phyloP scores from a whole-genome alignment of 192 early-diverging fungal genomes.

The Thamnidium elegans region DNA sequence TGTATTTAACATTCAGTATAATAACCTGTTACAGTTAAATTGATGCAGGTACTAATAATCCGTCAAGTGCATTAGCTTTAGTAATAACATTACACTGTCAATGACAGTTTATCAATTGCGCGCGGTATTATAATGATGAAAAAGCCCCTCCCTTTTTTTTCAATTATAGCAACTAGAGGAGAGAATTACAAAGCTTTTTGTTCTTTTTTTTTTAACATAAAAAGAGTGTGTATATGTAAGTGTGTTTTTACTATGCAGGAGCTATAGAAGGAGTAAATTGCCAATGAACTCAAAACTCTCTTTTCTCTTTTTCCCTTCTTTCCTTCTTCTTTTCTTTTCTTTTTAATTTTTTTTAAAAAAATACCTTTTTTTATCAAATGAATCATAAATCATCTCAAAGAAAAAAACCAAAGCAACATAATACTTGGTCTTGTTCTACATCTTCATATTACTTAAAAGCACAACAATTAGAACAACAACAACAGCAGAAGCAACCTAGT shows the following conservation, averaged over 20 bases:
- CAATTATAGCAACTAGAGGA: background rate
- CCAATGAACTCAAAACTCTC: constrained; percentile 3
- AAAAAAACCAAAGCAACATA: too few relatives aligned
- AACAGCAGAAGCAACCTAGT: too few relatives aligned
- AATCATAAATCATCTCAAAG: background rate
- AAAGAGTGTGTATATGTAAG: too few relatives aligned
- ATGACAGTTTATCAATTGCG: background rate
- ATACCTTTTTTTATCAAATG: background rate
- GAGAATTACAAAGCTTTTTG: background rate
- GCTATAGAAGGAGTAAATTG: constrained; percentile 8
- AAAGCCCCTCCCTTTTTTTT: background rate
- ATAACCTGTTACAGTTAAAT: too few relatives aligned
- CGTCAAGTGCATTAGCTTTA: too few relatives aligned
- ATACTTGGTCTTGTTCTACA: too few relatives aligned
- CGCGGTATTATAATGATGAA: background rate
- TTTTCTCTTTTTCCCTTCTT: constrained; percentile 3
- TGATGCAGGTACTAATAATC: too few relatives aligned
- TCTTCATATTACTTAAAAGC: too few relatives aligned
- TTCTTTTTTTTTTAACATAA: background rate
- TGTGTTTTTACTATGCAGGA: constrained; percentile 9
- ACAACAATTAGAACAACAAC: too few relatives aligned
- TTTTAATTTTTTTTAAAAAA: background rate
- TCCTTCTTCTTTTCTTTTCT: background rate
- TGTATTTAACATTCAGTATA: too few relatives aligned
- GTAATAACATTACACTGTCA: background rate